These are phyloP conservation scores for Geosiphon pyriformis DNA, from an alignment of 192 early-diverging fungal species.

Conservation along the genomic window DNA sequence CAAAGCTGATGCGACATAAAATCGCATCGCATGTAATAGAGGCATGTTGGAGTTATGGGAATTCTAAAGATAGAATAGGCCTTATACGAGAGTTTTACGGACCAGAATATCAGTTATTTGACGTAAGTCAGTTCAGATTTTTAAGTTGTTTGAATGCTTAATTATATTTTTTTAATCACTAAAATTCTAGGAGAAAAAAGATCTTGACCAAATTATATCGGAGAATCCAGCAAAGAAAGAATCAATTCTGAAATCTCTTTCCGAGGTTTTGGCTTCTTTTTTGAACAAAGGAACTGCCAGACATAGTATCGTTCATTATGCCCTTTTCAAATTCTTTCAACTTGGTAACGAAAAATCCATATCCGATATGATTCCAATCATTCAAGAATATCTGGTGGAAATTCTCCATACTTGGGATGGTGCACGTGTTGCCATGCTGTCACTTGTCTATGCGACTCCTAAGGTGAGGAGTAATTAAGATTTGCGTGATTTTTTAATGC, in stretches of 20 bases:
- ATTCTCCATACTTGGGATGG: slow-evolving; percentile 93
- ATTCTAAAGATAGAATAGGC: slow-evolving; percentile 59
- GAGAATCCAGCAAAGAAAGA: slow-evolving; percentile 67
- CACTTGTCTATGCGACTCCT: slow-evolving; percentile 67
- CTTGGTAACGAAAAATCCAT: slow-evolving; percentile 51
- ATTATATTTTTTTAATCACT: neutral
- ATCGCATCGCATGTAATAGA: slow-evolving; percentile 85
- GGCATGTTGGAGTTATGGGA: slow-evolving; percentile 76
- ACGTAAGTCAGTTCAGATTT: slow-evolving; percentile 32
- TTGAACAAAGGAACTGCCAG: slow-evolving; percentile 76
- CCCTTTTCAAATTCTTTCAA: slow-evolving; percentile 82
- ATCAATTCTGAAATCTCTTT: slow-evolving; percentile 64
- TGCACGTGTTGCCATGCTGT: slow-evolving; percentile 77
- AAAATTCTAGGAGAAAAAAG: slow-evolving; percentile 25
- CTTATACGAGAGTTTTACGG: slow-evolving; percentile 93
- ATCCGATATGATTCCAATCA: slow-evolving; percentile 61
- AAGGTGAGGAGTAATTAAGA: slow-evolving; percentile 40
- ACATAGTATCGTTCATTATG: slow-evolving; percentile 69
- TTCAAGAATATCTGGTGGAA: slow-evolving; percentile 79
- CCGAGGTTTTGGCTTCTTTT: slow-evolving; percentile 59
- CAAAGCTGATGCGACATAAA: slow-evolving; percentile 82
- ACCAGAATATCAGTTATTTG: slow-evolving; percentile 84
- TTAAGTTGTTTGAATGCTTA: neutral
- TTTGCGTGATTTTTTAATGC: neutral
- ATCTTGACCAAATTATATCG: slow-evolving; percentile 53